Evolutionary conservation across 441 rosid species (phyloP).

Genomic region (Pelargonium fulgidum): DNA sequence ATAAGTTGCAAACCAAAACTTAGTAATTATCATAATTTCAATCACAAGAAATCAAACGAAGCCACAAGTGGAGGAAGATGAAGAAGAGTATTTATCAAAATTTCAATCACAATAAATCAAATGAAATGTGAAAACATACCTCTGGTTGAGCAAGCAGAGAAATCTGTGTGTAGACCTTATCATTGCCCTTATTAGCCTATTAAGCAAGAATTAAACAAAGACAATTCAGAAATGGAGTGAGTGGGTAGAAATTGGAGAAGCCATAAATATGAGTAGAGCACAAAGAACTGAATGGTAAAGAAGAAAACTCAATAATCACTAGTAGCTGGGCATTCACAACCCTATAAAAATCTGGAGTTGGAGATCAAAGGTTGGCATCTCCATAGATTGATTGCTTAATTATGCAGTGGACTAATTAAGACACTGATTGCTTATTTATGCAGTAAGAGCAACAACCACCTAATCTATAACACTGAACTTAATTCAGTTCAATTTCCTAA

Average conservation of each 20-base stretch:
- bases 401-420: too few species aligned
- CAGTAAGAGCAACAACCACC: neutral
- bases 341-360: constrained; percentile 59
- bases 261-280: neutral
- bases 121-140: constrained; percentile 32
- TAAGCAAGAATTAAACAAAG: neutral
- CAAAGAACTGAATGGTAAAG: too few species aligned
- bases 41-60: too few species aligned
- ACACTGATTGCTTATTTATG: too few species aligned
- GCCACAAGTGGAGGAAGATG: too few species aligned
- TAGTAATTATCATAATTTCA: too few species aligned
- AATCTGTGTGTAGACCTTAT: constrained; percentile 84
- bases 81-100: too few species aligned
- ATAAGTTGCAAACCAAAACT: too few species aligned
- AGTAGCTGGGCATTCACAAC: constrained; percentile 66
- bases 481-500: neutral
- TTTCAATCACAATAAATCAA: too few species aligned
- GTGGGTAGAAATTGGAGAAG: neutral
- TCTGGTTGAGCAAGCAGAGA: constrained; percentile 75
- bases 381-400: too few species aligned
- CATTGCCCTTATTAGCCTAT: constrained; percentile 89
- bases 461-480: neutral
- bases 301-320: constrained; percentile 36
- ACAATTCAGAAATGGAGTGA: too few species aligned
- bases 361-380: constrained; percentile 54